A percentile compares a stretch with the other conserved stretches of the same genome.
phyloP scores from a whole-genome alignment of 371 early-diverging fungal genomes.

The Mortierella sp. region DNA sequence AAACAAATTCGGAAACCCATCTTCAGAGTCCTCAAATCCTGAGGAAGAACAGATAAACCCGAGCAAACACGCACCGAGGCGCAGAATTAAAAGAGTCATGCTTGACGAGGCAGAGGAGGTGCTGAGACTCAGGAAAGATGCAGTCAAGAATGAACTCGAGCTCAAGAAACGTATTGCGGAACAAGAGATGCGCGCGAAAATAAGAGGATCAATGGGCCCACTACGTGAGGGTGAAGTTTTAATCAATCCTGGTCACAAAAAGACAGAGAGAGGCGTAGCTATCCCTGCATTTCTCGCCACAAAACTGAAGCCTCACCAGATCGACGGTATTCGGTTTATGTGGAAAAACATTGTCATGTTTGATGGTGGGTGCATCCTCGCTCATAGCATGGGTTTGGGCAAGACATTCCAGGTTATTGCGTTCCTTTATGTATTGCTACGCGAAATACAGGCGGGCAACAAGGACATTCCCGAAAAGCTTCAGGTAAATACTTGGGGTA shows the following conservation, averaged over 20 bases:
- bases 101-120: slow-evolving; percentile 29
- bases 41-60: not conserved
- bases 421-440: slow-evolving; percentile 75
- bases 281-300: slow-evolving; percentile 65
- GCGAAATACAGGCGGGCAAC: slow-evolving; percentile 58
- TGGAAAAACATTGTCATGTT: slow-evolving; percentile 82
- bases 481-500: slow-evolving; percentile 33
- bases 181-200: slow-evolving; percentile 24
- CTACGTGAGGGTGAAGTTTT: slow-evolving; percentile 32
- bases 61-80: slow-evolving; percentile 1
- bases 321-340: slow-evolving; percentile 84
- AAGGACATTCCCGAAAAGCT: slow-evolving; percentile 60
- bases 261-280: slow-evolving; percentile 61
- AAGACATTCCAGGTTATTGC: slow-evolving; percentile 89
- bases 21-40: not conserved
- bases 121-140: slow-evolving; percentile 21
- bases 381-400: slow-evolving; percentile 93
- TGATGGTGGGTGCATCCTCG: slow-evolving; percentile 84
- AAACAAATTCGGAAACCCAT: slow-evolving; percentile 16
- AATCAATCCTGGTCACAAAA: slow-evolving; percentile 67
- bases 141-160: slow-evolving; percentile 26
- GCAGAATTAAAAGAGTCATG: slow-evolving; percentile 1
- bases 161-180: slow-evolving; percentile 39
- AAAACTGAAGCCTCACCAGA: slow-evolving; percentile 75
- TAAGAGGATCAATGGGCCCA: slow-evolving; percentile 1